phyloP scores from a whole-genome alignment of 805 yeast species.

The Cyberlindnera amylophila region DNA sequence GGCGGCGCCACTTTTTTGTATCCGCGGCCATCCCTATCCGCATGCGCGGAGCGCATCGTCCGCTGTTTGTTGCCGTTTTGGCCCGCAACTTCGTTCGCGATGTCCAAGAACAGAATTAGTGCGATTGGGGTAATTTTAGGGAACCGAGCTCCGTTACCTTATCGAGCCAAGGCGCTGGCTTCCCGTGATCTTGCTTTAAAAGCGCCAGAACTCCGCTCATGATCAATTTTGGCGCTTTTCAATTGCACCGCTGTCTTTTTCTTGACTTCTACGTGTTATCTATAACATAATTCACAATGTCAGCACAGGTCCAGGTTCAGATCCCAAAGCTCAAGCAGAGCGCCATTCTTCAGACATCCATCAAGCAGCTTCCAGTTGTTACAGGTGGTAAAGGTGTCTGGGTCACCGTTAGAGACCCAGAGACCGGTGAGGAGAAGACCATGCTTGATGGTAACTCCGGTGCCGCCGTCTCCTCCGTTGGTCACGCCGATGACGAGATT shows the following conservation, averaged over 20 bases:
- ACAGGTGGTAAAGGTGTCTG: constrained; percentile 36
- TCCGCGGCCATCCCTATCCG: too few relatives aligned
- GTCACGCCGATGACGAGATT: constrained; percentile 41
- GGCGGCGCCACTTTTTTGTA: too few relatives aligned
- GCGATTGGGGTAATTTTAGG: too few relatives aligned
- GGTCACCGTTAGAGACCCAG: constrained; percentile 35
- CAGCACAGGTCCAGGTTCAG: constrained; percentile 11
- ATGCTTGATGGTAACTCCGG: constrained; percentile 44
- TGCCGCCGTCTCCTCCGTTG: constrained; percentile 49
- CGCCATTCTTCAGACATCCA: constrained; percentile 31
- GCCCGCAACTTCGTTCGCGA: too few relatives aligned
- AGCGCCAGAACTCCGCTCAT: neutral
- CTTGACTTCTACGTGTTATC: too few relatives aligned
- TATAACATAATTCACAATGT: constrained; percentile 2
- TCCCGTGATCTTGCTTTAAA: constrained; percentile 1
- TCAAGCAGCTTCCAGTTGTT: constrained; percentile 32
- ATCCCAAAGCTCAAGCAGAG: constrained; percentile 12
- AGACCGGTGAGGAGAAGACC: constrained; percentile 31
- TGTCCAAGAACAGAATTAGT: too few relatives aligned
- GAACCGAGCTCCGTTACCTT: neutral
- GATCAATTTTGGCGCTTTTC: neutral
- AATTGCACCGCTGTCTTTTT: too few relatives aligned
- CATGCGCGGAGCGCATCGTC: too few relatives aligned
- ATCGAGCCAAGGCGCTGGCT: constrained; percentile 6
- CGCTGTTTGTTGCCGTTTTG: too few relatives aligned